These are phyloP conservation scores for Colletotrichum navitas DNA, from an alignment of 2,329 filamentous ascomycete genomes.

Conservation along the genomic window DNA sequence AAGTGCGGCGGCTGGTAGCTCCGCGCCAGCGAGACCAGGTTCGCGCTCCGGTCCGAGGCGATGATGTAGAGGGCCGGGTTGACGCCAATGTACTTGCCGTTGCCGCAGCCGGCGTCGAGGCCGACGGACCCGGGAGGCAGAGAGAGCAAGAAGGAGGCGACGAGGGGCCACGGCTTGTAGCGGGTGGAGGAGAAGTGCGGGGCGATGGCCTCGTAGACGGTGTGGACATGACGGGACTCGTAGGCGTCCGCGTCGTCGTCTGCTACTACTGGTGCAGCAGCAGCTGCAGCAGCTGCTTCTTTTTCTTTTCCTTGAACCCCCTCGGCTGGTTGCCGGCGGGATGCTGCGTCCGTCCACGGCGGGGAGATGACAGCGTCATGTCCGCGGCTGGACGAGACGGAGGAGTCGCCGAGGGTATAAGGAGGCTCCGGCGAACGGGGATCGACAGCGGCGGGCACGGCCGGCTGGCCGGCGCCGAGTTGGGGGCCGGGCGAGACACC, in stretches of 20 bases:
- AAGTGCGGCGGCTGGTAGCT: slow-evolving; percentile 38
- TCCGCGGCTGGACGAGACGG: slow-evolving; percentile 9
- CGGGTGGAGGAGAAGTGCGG: slow-evolving; percentile 85
- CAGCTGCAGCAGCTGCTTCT: too few relatives aligned
- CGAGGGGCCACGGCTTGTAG: slow-evolving; percentile 91
- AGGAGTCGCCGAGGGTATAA: slow-evolving; percentile 8
- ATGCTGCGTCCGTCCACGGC: not conserved
- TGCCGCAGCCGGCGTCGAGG: slow-evolving; percentile 93
- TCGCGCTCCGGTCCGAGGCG: slow-evolving; percentile 83
- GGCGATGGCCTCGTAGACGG: slow-evolving; percentile 90
- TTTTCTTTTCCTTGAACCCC: not conserved
- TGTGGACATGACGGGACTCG: slow-evolving; percentile 89
- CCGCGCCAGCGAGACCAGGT: slow-evolving; percentile 65
- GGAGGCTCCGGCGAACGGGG: slow-evolving; percentile 17
- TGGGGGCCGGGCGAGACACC: slow-evolving; percentile 28
- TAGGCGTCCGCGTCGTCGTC: slow-evolving; percentile 67
- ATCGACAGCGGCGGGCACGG: slow-evolving; percentile 22
- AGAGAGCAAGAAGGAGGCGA: slow-evolving; percentile 79
- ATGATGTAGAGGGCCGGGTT: slow-evolving; percentile 84
- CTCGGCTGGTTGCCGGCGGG: not conserved
- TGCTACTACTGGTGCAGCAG: too few relatives aligned
- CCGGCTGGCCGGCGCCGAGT: slow-evolving; percentile 27
- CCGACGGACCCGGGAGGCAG: slow-evolving; percentile 80
- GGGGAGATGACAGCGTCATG: not conserved
- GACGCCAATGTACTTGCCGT: slow-evolving; percentile 92